A percentile compares a stretch with the other conserved stretches of the same genome.
phyloP scores from a whole-genome alignment of 2,329 filamentous ascomycete genomes.

The Diplodia intermedia region DNA sequence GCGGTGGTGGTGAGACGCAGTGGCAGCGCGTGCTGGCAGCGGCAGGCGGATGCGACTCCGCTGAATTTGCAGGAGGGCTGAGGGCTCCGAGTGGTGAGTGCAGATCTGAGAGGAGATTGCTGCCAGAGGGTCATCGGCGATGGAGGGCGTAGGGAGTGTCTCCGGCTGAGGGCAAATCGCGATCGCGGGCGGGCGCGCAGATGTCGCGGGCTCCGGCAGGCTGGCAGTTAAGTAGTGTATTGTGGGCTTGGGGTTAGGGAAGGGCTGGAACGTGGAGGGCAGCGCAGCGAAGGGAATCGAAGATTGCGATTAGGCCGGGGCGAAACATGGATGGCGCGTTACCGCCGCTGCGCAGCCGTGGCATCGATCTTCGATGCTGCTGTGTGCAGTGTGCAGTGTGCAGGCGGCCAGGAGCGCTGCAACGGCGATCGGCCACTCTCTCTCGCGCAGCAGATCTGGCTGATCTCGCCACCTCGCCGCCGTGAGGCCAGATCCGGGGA shows the following conservation, averaged over 20 bases:
- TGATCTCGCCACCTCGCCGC: slow-evolving; percentile 15
- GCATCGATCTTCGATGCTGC: slow-evolving; percentile 16
- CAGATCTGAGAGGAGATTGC: neutral
- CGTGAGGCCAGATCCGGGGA: slow-evolving; percentile 5
- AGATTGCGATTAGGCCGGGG: slow-evolving; percentile 26
- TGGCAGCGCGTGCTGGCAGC: neutral
- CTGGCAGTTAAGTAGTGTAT: slow-evolving; percentile 19
- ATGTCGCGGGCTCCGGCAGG: slow-evolving; percentile 1
- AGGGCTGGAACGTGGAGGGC: slow-evolving; percentile 8
- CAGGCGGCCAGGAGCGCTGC: neutral
- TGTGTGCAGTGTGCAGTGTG: neutral
- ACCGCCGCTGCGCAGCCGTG: neutral
- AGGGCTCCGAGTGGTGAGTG: no score
- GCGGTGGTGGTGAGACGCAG: no score
- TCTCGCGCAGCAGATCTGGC: slow-evolving; percentile 10
- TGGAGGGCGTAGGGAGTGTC: neutral
- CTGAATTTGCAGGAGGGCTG: neutral
- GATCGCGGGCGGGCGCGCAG: neutral
- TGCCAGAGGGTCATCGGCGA: slow-evolving; percentile 14
- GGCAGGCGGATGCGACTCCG: neutral
- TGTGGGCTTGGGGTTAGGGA: slow-evolving; percentile 13
- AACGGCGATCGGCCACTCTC: slow-evolving; percentile 7
- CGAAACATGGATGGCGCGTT: slow-evolving; percentile 10
- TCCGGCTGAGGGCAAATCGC: neutral
- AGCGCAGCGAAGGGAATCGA: slow-evolving; percentile 18